Base-by-base conservation (phyloP, 2,329 filamentous ascomycete species). In the Macrophomina pseudophaseolina region DNA sequence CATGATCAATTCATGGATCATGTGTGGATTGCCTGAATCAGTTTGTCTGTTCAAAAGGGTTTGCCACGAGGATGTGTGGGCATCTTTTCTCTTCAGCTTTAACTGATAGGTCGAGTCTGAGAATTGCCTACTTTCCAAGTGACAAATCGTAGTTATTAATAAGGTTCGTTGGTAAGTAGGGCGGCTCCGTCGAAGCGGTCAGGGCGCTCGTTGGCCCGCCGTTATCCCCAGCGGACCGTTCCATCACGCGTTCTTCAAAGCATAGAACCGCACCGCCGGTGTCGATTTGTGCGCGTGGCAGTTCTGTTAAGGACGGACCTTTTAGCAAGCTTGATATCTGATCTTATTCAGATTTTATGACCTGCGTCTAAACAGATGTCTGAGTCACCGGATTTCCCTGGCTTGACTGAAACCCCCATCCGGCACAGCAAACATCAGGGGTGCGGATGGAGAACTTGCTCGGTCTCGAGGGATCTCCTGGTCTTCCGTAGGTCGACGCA, bases 11-110 rank as follows among this genome's bases (percentile, higher is more conserved):
- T 23, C 32, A 16, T 40, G 33, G n/a, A 54, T 54, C 32, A 16
- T 54, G 52, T 54, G 30, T 18, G 16, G 33, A 16, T 3, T 12
- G 4, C 32, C 11, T 18, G 33, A 38, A 28, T 40, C 52, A 4
- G 6, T 38, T 7, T 4, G n/a, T 53, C 5, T 33, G 52, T 33
- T 38, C 33, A 18, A n/a, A 16, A 6, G 11, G 14, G 23, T 23
- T 33, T 35, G 28, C 28, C 51, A 53, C 51, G 51, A 53, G 51
- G 51, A 53, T 9, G 51, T n/a, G 30, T 53, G 51, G 30, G 30
- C 6, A 16, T 23, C 32, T 11, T 54, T 32, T 11, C 52, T 54
- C 9, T 23, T 35, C 32, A 32, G 32, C 14, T 23, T 1, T 18
- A 6, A 30, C 7, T 28, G 16, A 38, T 23, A n/a, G 52, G n/a